Evolutionary conservation across 345 rosid genomes (phyloP).

Genomic region (Cochlearia excelsa): DNA sequence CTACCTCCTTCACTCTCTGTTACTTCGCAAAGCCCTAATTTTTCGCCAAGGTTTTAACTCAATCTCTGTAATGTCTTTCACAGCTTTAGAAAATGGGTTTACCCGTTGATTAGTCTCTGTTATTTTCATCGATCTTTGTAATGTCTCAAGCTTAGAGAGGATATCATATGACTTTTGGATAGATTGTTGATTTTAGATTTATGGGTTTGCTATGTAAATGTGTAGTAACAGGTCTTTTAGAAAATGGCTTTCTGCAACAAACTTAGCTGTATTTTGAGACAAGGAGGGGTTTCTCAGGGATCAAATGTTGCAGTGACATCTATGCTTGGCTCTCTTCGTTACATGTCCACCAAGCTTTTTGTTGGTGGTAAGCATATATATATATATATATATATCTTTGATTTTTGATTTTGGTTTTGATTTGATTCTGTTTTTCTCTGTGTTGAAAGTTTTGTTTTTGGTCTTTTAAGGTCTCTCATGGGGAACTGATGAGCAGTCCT

Average conservation of each 20-base stretch:
- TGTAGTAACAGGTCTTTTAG: too few relatives aligned
- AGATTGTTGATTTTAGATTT: not conserved
- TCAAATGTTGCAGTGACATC: constrained; percentile 44
- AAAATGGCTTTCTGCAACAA: constrained; percentile 64
- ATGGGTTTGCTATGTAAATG: not conserved
- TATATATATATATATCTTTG: not conserved
- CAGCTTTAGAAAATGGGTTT: too few relatives aligned
- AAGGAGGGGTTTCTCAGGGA: constrained; percentile 37
- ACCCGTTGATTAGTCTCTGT: too few relatives aligned
- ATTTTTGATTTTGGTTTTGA: not conserved
- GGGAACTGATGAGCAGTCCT: constrained; percentile 45
- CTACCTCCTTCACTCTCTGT: too few relatives aligned
- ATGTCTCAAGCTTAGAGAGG: too few relatives aligned
- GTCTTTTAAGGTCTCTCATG: constrained; percentile 41
- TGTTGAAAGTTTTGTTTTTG: not conserved
- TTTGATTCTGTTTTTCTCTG: too few relatives aligned
- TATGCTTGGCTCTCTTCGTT: constrained; percentile 55
- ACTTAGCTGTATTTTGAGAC: constrained; percentile 53
- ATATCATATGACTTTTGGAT: too few relatives aligned
- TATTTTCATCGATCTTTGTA: too few relatives aligned
- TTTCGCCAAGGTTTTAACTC: too few relatives aligned
- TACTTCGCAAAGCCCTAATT: too few relatives aligned
- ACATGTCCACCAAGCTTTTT: constrained; percentile 59
- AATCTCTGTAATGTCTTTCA: too few relatives aligned
- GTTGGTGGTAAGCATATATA: constrained; percentile 57